Percentiles rank a stretch among this genome's conserved stretches.
phyloP scores from a whole-genome alignment of 495 filamentous ascomycete genomes.

The Penicillium verhagenii region DNA sequence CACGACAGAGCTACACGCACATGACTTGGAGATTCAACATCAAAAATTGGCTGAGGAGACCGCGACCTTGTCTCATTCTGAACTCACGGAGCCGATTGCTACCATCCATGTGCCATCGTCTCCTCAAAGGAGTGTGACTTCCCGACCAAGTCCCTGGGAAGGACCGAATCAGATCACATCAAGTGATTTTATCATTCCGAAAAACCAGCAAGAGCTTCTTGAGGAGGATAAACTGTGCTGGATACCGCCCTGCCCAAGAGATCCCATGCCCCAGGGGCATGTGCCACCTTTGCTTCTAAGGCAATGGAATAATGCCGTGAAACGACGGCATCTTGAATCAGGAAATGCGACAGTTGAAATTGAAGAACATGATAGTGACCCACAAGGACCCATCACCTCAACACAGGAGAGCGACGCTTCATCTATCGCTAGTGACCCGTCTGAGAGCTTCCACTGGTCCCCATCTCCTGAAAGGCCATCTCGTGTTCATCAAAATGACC shows the following conservation, averaged over 20 bases:
- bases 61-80: neutral
- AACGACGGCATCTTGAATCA: constrained; percentile 21
- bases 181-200: constrained; percentile 54
- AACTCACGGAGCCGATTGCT: neutral
- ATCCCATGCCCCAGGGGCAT: constrained; percentile 25
- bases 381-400: neutral
- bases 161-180: constrained; percentile 40
- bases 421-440: neutral
- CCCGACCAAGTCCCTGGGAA: constrained; percentile 30
- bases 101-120: neutral
- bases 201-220: constrained; percentile 60
- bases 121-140: neutral
- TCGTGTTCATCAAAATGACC: neutral
- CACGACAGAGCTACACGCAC: neutral
- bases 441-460: neutral
- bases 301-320: constrained; percentile 41
- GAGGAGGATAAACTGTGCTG: constrained; percentile 45
- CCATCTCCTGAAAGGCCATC: neutral
- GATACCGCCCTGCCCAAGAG: constrained; percentile 35
- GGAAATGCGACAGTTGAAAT: too few relatives aligned
- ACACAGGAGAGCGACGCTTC: constrained; percentile 7
- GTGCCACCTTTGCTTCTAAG: constrained; percentile 35
- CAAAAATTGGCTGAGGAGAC: neutral
- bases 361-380: neutral
- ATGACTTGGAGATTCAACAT: neutral